phyloP scores from a whole-genome alignment of 108 stramenopile species.

The Discostella stelligeroides region DNA sequence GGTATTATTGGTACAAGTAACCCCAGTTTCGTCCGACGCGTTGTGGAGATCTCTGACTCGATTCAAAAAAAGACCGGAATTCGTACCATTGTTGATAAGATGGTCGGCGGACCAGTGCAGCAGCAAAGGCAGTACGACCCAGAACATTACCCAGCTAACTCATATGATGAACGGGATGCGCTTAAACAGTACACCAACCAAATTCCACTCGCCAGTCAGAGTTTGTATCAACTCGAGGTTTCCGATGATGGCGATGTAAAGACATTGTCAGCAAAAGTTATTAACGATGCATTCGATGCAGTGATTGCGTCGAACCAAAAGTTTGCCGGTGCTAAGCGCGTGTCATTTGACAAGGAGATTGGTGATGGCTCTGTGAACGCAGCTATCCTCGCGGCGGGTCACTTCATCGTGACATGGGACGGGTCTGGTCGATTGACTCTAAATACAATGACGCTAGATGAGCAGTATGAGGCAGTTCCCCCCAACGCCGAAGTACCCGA shows the following conservation, averaged over 20 bases:
- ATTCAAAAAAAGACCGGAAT: constrained; percentile 50
- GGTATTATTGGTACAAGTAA: constrained; percentile 39
- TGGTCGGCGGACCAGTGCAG: constrained; percentile 46
- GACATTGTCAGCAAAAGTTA: constrained; percentile 13
- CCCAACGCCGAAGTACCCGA: constrained; percentile 39
- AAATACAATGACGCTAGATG: constrained; percentile 36
- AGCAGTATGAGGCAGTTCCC: constrained; percentile 31
- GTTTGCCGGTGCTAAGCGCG: constrained; percentile 18
- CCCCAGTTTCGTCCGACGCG: constrained; percentile 42
- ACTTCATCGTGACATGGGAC: constrained; percentile 43
- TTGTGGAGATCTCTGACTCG: constrained; percentile 27
- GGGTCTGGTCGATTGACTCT: constrained; percentile 36
- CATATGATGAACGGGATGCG: constrained; percentile 49
- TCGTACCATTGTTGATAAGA: constrained; percentile 42
- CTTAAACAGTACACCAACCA: constrained; percentile 45
- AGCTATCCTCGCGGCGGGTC: constrained; percentile 26
- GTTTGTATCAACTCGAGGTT: constrained; percentile 46
- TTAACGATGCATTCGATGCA: constrained; percentile 34
- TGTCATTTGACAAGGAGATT: constrained; percentile 31
- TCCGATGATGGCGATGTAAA: constrained; percentile 27
- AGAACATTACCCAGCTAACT: constrained; percentile 49
- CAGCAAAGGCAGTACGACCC: constrained; percentile 48
- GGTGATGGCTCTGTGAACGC: constrained; percentile 39
- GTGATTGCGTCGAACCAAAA: constrained; percentile 19
- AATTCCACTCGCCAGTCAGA: constrained; percentile 36